Conservation (phyloP, 2,329 filamentous ascomycete species). For the Gremmenia infestans region DNA sequence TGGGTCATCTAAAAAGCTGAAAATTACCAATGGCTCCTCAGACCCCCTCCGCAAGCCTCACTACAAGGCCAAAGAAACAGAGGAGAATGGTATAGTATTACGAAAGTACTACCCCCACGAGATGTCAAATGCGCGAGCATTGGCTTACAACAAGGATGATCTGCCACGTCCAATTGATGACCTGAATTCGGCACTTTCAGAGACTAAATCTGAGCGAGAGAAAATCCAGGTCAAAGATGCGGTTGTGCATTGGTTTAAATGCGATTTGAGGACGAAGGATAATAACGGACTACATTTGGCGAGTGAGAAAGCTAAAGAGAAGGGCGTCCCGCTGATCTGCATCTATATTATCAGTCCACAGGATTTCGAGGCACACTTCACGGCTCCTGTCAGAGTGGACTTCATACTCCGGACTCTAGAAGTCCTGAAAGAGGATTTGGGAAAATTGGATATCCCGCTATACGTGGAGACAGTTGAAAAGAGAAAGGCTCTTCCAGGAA, state of each 20-base stretch:
- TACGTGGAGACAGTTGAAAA: slow-evolving; percentile 67
- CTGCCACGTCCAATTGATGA: slow-evolving; percentile 69
- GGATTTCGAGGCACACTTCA: slow-evolving; percentile 78
- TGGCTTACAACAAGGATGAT: slow-evolving; percentile 65
- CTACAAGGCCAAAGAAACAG: slow-evolving; percentile 33
- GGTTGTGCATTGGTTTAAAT: slow-evolving; percentile 89
- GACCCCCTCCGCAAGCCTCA: slow-evolving; percentile 25
- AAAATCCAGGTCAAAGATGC: slow-evolving; percentile 50
- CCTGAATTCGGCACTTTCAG: slow-evolving; percentile 54
- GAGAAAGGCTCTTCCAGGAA: slow-evolving; percentile 54
- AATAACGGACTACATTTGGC: slow-evolving; percentile 69
- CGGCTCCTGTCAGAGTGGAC: slow-evolving; percentile 68
- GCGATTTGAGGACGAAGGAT: slow-evolving; percentile 68
- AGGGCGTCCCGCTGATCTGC: slow-evolving; percentile 66
- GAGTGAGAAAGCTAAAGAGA: slow-evolving; percentile 58
- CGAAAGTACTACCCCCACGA: slow-evolving; percentile 79
- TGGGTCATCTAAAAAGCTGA: slow-evolving; percentile 20
- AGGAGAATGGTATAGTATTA: slow-evolving; percentile 57
- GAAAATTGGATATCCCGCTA: slow-evolving; percentile 69
- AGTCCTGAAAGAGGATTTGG: slow-evolving; percentile 61
- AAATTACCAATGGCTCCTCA: slow-evolving; percentile 14
- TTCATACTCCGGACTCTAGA: slow-evolving; percentile 71
- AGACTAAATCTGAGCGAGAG: slow-evolving; percentile 52
- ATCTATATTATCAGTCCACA: slow-evolving; percentile 78
- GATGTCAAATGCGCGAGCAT: slow-evolving; percentile 75